Percentiles rank a stretch among this genome's conserved stretches.
Evolutionary conservation across 306 rosid species (phyloP).

Genomic region (Cucurbita ficifolia): DNA sequence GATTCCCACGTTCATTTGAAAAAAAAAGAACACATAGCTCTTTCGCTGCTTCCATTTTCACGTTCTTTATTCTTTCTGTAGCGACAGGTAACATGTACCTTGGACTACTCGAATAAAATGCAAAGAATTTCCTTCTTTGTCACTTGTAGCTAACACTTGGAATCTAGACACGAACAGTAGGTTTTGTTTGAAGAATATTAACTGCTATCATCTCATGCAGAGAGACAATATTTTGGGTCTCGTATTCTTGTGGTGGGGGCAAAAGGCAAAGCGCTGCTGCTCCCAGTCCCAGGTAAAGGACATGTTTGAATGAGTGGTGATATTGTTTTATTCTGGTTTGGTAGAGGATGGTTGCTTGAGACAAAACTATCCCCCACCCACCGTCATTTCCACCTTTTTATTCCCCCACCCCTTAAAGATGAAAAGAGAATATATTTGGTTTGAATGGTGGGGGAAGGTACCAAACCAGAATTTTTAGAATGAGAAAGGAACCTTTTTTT

Average conservation of each 20-base stretch:
- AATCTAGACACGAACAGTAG: neutral
- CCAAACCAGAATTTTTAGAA: constrained; percentile 33
- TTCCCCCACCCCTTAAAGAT: neutral
- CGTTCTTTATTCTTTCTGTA: constrained; percentile 8
- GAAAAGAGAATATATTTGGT: constrained; percentile 49
- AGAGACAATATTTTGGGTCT: neutral
- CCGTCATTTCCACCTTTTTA: constrained; percentile 19
- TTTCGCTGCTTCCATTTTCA: constrained; percentile 41
- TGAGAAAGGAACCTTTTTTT: constrained; percentile 25
- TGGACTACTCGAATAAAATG: constrained; percentile 51
- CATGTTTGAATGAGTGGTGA: neutral
- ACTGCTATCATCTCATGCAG: neutral
- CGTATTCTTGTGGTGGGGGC: neutral
- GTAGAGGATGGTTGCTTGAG: neutral
- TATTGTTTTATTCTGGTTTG: neutral
- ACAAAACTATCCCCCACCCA: constrained; percentile 10
- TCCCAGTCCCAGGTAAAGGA: neutral
- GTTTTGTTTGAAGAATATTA: neutral
- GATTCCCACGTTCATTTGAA: constrained; percentile 2
- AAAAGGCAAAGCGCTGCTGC: neutral
- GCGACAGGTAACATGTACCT: constrained; percentile 3
- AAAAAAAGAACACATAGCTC: neutral
- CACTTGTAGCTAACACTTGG: neutral
- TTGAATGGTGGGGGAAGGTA: constrained; percentile 48
- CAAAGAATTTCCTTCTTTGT: constrained; percentile 23